Evolutionary conservation across 1,139 yeast genomes (phyloP).

Genomic region (Candida tetrigidarum): DNA sequence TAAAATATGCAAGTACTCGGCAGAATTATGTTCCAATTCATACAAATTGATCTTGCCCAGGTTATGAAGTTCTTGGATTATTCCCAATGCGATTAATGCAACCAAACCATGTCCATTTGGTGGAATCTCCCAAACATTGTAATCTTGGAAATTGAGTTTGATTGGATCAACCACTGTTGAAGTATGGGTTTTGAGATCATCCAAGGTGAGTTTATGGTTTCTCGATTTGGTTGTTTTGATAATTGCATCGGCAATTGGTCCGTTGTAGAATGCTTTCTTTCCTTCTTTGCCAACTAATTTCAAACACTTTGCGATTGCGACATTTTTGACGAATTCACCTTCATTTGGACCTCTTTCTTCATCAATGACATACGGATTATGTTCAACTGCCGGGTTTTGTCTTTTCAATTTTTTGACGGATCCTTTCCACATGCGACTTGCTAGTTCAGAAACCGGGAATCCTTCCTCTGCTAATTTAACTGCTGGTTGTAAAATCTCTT

Average conservation of each 20-base stretch:
- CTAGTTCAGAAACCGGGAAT: conserved; percentile 62
- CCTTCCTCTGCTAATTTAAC: conserved; percentile 72
- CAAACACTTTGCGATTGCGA: conserved; percentile 57
- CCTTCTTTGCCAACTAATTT: conserved; percentile 59
- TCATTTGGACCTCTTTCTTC: conserved; percentile 50
- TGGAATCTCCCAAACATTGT: conserved; percentile 72
- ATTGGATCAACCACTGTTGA: conserved; percentile 70
- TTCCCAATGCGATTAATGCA: conserved; percentile 70
- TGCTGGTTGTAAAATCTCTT: conserved; percentile 69
- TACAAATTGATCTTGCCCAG: conserved; percentile 48
- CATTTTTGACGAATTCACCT: conserved; percentile 65
- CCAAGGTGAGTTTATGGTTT: conserved; percentile 58
- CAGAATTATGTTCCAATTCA: conserved; percentile 64
- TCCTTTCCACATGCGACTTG: conserved; percentile 57
- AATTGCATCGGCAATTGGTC: conserved; percentile 68
- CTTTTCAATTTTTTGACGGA: conserved; percentile 39
- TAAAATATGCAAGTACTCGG: conserved; percentile 69
- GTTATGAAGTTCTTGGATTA: conserved; percentile 58
- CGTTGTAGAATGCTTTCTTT: conserved; percentile 68
- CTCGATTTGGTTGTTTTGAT: conserved; percentile 53
- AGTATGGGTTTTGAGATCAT: conserved; percentile 60
- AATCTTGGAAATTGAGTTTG: conserved; percentile 46
- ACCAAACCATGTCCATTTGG: conserved; percentile 84
- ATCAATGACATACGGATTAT: conserved; percentile 39
- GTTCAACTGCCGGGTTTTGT: conserved; percentile 40